Base-by-base conservation (phyloP, 2,329 filamentous ascomycete genomes). In the Dothideomycetidae sp. region DNA sequence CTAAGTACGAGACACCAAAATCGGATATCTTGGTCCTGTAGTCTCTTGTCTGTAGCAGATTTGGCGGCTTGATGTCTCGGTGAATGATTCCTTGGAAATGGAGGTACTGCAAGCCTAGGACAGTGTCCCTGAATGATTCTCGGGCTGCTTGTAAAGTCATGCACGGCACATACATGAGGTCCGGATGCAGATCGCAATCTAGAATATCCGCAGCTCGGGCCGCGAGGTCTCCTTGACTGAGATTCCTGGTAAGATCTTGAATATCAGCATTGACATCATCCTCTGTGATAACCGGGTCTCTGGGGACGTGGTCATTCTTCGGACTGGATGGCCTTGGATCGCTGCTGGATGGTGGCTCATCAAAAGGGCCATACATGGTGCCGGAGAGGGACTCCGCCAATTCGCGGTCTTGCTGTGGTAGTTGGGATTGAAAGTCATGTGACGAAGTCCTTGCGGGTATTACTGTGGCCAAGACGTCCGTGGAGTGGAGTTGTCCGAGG, bases 1-100 rank as follows among this genome's bases (percentile, higher is more conserved):
- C 90, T 44, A 98, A 83, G 57, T 96, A 98, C 1, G 90, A 98
- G 1, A 98, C 90, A 19, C 90, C 90, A 62, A 98, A 98, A 53
- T 98, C 90, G 4, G 90, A 96, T 43, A 98, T 98, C 66, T 98
- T 98, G 52, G 94, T 83, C 10, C 79, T 76, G 48, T 86, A 77
- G 45, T 85, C 79, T 49, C 66, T 76, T 35, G 84, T 92, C 65
- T 88, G 85, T 5, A 98, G 67, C 5, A 98, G 68, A 54, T 96
- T 96, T 26, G 88, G 86, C 12, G 65, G 65, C 35, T 75, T 73
- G 55, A 58, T 58, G 41, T 58, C 55, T 9, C 55, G 47, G 35
- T 98, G 90, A 13, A 98, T 71, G 42, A 98, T 96, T n/a, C 62
- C 61, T 44, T 68, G 64, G 42, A 62, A 66, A 48, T 68, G 65